A percentile compares a stretch with the other conserved stretches of the same genome.
Conservation (phyloP, 2,329 filamentous ascomycete genomes). For the Colletotrichum musae region DNA sequence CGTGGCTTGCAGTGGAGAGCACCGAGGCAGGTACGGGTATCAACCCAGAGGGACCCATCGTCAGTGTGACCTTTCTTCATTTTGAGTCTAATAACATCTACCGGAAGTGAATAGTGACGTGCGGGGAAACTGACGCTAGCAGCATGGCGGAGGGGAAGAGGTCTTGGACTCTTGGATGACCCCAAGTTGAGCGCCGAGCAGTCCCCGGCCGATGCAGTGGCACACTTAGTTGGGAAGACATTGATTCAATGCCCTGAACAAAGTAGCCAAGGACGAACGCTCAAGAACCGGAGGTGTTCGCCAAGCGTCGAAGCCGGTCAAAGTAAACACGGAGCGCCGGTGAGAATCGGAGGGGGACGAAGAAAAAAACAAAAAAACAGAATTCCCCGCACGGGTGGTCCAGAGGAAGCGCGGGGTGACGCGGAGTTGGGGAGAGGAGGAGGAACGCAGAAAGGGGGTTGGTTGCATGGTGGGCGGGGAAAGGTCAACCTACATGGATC, state of each 20-base stretch:
- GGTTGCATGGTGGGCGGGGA: too few relatives aligned
- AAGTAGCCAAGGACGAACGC: too few relatives aligned
- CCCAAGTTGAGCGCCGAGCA: background rate
- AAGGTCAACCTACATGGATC: too few relatives aligned
- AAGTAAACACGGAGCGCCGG: too few relatives aligned
- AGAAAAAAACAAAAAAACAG: background rate
- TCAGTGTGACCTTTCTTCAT: slow-evolving; percentile 32
- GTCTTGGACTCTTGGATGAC: background rate
- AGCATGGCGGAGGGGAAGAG: background rate
- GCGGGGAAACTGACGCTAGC: slow-evolving; percentile 28
- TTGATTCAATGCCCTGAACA: background rate
- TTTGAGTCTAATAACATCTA: slow-evolving; percentile 19
- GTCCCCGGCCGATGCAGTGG: background rate
- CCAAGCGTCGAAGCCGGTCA: too few relatives aligned
- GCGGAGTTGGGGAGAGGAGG: slow-evolving; percentile 13
- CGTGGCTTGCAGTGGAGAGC: slow-evolving; percentile 21
- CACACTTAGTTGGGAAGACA: background rate
- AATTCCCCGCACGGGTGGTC: slow-evolving; percentile 28
- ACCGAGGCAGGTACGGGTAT: slow-evolving; percentile 3
- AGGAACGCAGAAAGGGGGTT: background rate
- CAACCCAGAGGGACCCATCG: slow-evolving; percentile 13
- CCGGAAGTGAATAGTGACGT: slow-evolving; percentile 7
- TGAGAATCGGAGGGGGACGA: too few relatives aligned
- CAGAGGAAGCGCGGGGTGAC: slow-evolving; percentile 17
- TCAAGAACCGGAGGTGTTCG: too few relatives aligned